A percentile compares a stretch with the other conserved stretches of the same genome.
Evolutionary conservation across 805 yeast species (phyloP).

Genomic region (Metschnikowia henanensis): DNA sequence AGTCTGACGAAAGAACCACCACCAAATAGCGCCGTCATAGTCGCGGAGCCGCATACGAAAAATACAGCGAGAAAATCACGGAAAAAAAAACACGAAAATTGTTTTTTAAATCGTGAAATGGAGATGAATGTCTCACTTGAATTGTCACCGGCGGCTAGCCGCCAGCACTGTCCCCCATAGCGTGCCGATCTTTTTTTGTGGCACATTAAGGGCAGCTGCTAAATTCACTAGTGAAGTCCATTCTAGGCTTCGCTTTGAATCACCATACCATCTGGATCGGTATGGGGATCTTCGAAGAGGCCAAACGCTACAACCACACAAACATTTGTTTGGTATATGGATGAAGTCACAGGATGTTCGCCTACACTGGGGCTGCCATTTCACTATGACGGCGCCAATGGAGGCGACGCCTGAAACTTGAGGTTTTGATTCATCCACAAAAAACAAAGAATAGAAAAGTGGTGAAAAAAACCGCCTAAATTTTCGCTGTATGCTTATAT

Average conservation of each 20-base stretch:
- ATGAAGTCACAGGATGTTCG: slow-evolving; percentile 1
- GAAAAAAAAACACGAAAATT: not conserved
- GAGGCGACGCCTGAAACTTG: not conserved
- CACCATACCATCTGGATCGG: slow-evolving; percentile 30
- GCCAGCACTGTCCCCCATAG: slow-evolving; percentile 27
- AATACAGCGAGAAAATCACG: not conserved
- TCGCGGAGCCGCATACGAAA: not conserved
- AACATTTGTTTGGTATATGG: too few species aligned
- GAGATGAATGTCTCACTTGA: slow-evolving; percentile 31
- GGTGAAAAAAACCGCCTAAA: not conserved
- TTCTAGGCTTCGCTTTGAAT: slow-evolving; percentile 38
- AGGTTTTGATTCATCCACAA: too few species aligned
- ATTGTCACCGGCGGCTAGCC: slow-evolving; percentile 23
- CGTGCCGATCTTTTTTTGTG: slow-evolving; percentile 16
- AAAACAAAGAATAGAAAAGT: not conserved
- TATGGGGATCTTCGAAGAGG: slow-evolving; percentile 35
- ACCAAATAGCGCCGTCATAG: too few species aligned
- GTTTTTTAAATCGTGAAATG: not conserved
- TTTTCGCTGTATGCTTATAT: too few species aligned
- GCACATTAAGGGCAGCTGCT: slow-evolving; percentile 17
- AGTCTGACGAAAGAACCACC: not conserved
- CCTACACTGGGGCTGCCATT: slow-evolving; percentile 10
- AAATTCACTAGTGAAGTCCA: slow-evolving; percentile 22
- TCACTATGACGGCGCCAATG: slow-evolving; percentile 5
- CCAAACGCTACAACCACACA: slow-evolving; percentile 11